Percentiles rank a stretch among this genome's conserved stretches.
phyloP scores from a whole-genome alignment of 805 yeast species.

The Barnettozyma siamensis region DNA sequence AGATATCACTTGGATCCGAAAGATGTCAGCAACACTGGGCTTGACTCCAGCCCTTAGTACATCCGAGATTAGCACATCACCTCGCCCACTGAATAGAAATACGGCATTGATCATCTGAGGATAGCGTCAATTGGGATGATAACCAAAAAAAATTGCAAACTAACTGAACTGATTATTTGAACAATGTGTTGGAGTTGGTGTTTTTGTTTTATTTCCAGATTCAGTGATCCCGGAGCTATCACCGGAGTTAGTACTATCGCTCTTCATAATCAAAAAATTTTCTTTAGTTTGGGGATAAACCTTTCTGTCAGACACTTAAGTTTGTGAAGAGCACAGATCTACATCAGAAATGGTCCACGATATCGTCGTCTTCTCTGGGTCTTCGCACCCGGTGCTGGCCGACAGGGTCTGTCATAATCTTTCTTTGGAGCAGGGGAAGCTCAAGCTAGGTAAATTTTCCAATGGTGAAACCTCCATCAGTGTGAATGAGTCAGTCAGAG shows the following conservation, averaged over 20 bases:
- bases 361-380: constrained; percentile 84
- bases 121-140: too few species aligned
- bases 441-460: constrained; percentile 59
- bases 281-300: too few species aligned
- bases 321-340: too few species aligned
- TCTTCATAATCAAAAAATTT: too few species aligned
- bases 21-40: constrained; percentile 77
- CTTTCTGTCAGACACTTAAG: too few species aligned
- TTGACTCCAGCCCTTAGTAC: constrained; percentile 70
- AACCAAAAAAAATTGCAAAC: too few species aligned
- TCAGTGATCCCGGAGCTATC: too few species aligned
- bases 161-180: too few species aligned
- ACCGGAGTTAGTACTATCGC: too few species aligned
- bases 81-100: constrained; percentile 71
- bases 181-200: too few species aligned
- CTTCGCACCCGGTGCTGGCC: constrained; percentile 79
- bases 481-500: constrained; percentile 84
- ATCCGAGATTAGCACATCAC: constrained; percentile 77
- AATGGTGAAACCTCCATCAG: constrained; percentile 94
- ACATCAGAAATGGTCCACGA: constrained; percentile 60
- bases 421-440: constrained; percentile 66
- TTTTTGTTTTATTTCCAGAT: too few species aligned
- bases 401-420: constrained; percentile 69
- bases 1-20: constrained; percentile 85
- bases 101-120: constrained; percentile 28